These are phyloP conservation scores for Vanilla planifolia DNA, from an alignment of 106 monocot species.

Conservation along the genomic window DNA sequence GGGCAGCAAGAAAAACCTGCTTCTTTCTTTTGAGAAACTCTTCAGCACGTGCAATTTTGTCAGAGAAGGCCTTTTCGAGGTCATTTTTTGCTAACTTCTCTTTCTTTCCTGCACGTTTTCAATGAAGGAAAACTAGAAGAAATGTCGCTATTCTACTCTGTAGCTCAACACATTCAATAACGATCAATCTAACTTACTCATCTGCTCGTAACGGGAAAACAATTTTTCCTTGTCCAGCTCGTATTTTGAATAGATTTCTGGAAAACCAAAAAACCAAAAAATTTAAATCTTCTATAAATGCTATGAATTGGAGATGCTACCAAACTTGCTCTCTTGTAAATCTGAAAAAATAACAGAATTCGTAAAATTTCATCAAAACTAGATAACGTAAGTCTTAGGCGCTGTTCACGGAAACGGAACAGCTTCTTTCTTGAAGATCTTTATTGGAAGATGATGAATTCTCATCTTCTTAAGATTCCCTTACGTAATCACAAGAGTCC, in stretches of 20 bases:
- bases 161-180: not conserved
- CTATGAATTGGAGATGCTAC: no score
- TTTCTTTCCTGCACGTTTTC: no score
- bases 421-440: no score
- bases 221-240: slow-evolving; percentile 80
- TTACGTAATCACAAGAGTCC: no score
- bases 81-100: slow-evolving; percentile 52
- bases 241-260: slow-evolving; percentile 70
- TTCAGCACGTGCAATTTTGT: slow-evolving; percentile 68
- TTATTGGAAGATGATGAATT: no score
- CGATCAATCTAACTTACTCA: slow-evolving; percentile 24
- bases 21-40: slow-evolving; percentile 76
- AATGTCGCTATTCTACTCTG: not conserved
- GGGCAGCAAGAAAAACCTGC: slow-evolving; percentile 34
- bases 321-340: no score
- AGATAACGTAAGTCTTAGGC: no score
- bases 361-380: no score
- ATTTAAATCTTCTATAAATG: not conserved
- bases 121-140: no score
- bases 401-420: no score
- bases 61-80: slow-evolving; percentile 55
- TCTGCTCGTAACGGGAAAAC: slow-evolving; percentile 60
- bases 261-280: slow-evolving; percentile 5
- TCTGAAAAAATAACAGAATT: no score
- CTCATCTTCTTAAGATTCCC: no score